phyloP scores from a whole-genome alignment of 768 basidiomycete species.

The Lactarius akahatsu region DNA sequence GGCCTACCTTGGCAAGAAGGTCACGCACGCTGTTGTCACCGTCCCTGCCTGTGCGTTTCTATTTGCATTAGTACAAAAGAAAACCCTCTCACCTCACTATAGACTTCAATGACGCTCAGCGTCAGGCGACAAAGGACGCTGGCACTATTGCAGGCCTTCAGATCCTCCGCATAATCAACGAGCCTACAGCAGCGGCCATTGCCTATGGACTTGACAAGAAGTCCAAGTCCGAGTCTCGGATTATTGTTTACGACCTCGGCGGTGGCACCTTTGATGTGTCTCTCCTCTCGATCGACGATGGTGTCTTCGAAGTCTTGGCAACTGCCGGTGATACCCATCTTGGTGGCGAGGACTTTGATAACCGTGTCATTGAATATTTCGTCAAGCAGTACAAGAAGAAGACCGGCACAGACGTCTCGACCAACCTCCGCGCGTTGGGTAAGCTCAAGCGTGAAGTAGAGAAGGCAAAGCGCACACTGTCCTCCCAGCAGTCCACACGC shows the following conservation, averaged over 20 bases:
- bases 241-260: constrained; percentile 97
- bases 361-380: constrained; percentile 51
- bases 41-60: constrained; percentile 84
- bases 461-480: constrained; percentile 70
- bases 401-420: constrained; percentile 48
- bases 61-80: not conserved
- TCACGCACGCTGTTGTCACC: constrained; percentile 96
- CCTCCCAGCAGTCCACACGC: constrained; percentile 85
- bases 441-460: constrained; percentile 49
- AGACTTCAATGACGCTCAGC: constrained; percentile 99
- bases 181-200: constrained; percentile 96
- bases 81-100: constrained; percentile 24
- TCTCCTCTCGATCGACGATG: constrained; percentile 70
- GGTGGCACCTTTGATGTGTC: constrained; percentile 99
- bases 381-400: constrained; percentile 57
- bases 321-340: constrained; percentile 66
- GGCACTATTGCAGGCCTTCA: constrained; percentile 92
- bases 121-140: constrained; percentile 98
- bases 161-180: constrained; percentile 97
- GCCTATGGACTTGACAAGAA: constrained; percentile 99
- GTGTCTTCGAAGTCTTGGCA: constrained; percentile 57
- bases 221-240: constrained; percentile 80
- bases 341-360: constrained; percentile 59
- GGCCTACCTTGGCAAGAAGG: constrained; percentile 93
- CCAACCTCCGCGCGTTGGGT: constrained; percentile 51